A percentile compares a stretch with the other conserved stretches of the same genome.
Conservation (phyloP, 2,329 filamentous ascomycete genomes). For the Stemphylium lycopersici region DNA sequence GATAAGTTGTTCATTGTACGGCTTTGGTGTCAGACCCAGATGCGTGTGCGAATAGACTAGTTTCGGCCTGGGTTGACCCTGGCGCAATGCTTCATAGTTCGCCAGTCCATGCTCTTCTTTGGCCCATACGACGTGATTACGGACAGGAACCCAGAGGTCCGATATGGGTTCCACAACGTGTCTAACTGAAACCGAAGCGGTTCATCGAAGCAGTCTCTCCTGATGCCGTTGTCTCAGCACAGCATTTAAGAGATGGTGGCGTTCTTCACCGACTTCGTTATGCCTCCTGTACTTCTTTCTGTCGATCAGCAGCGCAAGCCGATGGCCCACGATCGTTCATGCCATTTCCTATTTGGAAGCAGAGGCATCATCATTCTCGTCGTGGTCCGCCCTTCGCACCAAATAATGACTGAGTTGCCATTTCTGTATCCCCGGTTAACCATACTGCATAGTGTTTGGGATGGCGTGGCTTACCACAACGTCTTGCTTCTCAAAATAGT, state of each 20-base stretch:
- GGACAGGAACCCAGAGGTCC: neutral
- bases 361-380: neutral
- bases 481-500: conserved; percentile 19
- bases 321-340: neutral
- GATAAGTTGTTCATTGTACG: conserved; percentile 28
- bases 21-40: conserved; percentile 30
- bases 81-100: neutral
- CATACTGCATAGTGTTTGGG: neutral
- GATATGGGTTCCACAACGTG: neutral
- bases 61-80: neutral
- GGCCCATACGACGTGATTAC: neutral
- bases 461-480: conserved; percentile 16
- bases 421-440: conserved; percentile 8
- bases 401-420: conserved; percentile 24
- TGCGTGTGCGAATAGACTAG: conserved; percentile 18
- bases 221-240: neutral
- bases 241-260: neutral
- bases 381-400: conserved; percentile 2
- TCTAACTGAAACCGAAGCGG: neutral
- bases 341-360: neutral
- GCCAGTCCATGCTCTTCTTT: neutral
- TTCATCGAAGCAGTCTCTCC: neutral
- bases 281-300: neutral
- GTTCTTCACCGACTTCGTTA: neutral
- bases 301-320: neutral